Base-by-base conservation (phyloP, 352 stramenopile genomes). In the Elongisporangium senticosum region DNA sequence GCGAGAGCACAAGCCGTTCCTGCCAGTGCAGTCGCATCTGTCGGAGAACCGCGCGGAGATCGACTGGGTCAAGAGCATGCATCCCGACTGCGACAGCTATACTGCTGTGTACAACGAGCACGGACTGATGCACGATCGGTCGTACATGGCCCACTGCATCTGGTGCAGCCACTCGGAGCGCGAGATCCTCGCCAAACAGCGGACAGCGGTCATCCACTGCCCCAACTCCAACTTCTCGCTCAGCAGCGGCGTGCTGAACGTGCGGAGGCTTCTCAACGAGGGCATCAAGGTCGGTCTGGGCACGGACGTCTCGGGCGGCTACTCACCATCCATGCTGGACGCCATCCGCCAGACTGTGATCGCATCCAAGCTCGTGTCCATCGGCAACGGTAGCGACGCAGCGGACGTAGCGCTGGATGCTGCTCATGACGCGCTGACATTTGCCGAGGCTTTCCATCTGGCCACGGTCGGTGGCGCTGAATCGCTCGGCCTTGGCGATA, bases 131-230 rank as follows among this genome's bases (percentile, higher is more conserved):
- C 87, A 91, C 56, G 78, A 97, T 13, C 77, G 80, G 15, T 83
- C 87, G 21, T 96, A 98, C 65, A 97, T 98, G 89, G 95, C 94
- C n/a, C 95, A 98, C 69, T 97, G 91, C 68, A 83, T 98, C 53
- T 95, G 91, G 74, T 95, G 90, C 58, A 80, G 63, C 17, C 64
- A 71, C 17, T 59, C 68, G 22, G 94, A 98, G 68, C 74, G 85
- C 6, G 68, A 75, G 4, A 54, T 97, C 4, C 65, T 98, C 26
- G 65, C 57, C 33, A 61, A 72, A 14, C 78, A 67, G 15, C 63
- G 86, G 49, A 80, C 83, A 15, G 88, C 75, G 0, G 86, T 98
- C n/a, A 96, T 97, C 17, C 92, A 98, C 67, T 98, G 95, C 66
- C 90, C 95, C 19, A 95, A 97, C 52, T 97, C 87, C 20, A 98